Evolutionary conservation across 768 basidiomycete genomes (phyloP), one percentile per base, ranked within the genome.

Genomic region (Mycena floridula): DNA sequence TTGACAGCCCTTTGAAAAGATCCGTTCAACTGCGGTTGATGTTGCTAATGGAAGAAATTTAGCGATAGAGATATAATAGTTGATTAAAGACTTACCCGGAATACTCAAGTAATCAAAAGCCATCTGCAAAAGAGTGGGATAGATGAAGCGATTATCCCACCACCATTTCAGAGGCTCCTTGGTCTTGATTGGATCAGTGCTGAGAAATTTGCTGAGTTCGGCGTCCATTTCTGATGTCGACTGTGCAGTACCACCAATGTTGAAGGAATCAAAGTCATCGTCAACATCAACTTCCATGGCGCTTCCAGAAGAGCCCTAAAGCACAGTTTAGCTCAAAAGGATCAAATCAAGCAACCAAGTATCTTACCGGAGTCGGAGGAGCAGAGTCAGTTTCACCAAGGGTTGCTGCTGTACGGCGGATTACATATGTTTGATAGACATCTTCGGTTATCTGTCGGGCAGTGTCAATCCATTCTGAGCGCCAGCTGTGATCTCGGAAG

Each of bases 51-150:
- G n/a, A 13, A 11, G 21, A 25, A 36, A 32, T 18, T 13, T n/a
- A 32, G 13, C 23, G 15, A 15, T 7, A 21, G n/a, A 11, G 12
- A 20, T 8, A 24, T 5, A 13, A 15, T 13, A 39, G 5, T n/a
- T n/a, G n/a, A 39, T n/a, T 22, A 18, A 39, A 15, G 22, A 35
- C 32, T 35, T 35, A 54, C 53, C 51, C 13, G 51, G 53, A 26
- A 55, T 52, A 1, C 46, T 37, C 4, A 54, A 46, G 40, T 59
- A 62, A 43, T 60, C 54, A 0, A 55, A 36, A 0, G 56, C 61
- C 62, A 64, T 62, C 13, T 45, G 37, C 4, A 54, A 57, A 0
- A 64, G 52, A 16, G 24, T 43, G n/a, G 57, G 61, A 44, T 52
- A 64, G 16, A 44, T 37, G 35, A 24, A 25, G 26, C 28, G 47